phyloP scores from a whole-genome alignment of 2,329 filamentous ascomycete genomes.

The Claviceps humidiphila region DNA sequence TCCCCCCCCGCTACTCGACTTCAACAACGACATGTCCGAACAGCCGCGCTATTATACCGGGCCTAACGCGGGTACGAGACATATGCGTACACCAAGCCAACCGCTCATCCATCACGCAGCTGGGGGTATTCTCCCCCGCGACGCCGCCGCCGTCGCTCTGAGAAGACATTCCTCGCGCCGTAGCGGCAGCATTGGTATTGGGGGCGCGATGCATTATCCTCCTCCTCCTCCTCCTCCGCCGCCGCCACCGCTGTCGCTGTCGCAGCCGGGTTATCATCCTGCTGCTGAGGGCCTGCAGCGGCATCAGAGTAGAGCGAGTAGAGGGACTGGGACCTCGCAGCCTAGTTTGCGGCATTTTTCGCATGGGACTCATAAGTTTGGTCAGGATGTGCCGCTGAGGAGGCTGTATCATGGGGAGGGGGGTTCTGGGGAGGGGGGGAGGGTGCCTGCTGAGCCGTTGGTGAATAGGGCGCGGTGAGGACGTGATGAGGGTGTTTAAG shows the following conservation, averaged over 20 bases:
- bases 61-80: slow-evolving; percentile 32
- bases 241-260: slow-evolving; percentile 14
- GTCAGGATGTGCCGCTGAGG: slow-evolving; percentile 14
- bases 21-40: slow-evolving; percentile 47
- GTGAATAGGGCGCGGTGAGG: slow-evolving; percentile 17
- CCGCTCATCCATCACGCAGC: slow-evolving; percentile 35
- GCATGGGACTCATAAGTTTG: slow-evolving; percentile 3
- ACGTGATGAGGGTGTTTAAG: neutral
- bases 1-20: slow-evolving; percentile 50
- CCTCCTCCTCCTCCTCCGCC: slow-evolving; percentile 2
- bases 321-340: neutral
- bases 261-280: slow-evolving; percentile 15
- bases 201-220: neutral
- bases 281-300: neutral
- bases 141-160: neutral
- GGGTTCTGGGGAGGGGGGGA: neutral
- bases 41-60: slow-evolving; percentile 43
- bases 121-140: slow-evolving; percentile 10
- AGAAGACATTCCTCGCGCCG: slow-evolving; percentile 6
- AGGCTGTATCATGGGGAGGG: slow-evolving; percentile 8
- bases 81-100: slow-evolving; percentile 21
- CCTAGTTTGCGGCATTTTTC: slow-evolving; percentile 1
- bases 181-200: neutral
- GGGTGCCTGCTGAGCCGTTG: slow-evolving; percentile 16
- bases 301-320: slow-evolving; percentile 1